Percentiles rank a stretch among this genome's conserved stretches.
These are phyloP conservation scores for Raddia guianensis DNA, from an alignment of 176 grass and related monocot genomes.

Conservation along the genomic window DNA sequence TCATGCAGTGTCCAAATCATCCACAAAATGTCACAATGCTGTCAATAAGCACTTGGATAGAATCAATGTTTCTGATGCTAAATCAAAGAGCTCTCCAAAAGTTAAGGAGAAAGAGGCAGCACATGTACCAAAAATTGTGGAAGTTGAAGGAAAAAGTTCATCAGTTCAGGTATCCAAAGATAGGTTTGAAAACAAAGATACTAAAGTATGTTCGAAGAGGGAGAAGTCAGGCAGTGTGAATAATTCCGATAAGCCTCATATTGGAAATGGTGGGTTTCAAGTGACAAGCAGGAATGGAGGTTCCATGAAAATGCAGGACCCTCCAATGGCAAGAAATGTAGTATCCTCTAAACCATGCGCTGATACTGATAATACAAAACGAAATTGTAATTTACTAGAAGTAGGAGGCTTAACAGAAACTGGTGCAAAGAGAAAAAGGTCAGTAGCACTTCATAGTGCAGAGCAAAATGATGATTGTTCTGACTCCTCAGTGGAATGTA, in stretches of 20 bases:
- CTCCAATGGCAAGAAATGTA: neutral
- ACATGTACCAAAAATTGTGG: neutral
- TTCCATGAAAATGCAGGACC: constrained; percentile 22
- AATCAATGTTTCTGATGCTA: constrained; percentile 28
- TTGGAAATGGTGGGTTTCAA: constrained; percentile 21
- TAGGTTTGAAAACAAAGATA: constrained; percentile 20
- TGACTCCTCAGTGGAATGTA: constrained; percentile 41
- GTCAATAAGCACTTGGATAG: constrained; percentile 34
- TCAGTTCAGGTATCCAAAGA: constrained; percentile 30
- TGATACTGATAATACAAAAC: neutral
- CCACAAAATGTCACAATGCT: constrained; percentile 24
- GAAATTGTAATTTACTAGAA: constrained; percentile 25
- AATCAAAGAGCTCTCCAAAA: constrained; percentile 29
- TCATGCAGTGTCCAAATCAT: constrained; percentile 25
- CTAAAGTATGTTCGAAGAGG: constrained; percentile 15
- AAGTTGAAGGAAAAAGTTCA: constrained; percentile 28
- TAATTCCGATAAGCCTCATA: constrained; percentile 36
- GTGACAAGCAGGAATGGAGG: neutral
- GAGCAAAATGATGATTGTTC: constrained; percentile 41
- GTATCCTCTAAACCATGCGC: constrained; percentile 14
- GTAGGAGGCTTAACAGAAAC: constrained; percentile 24
- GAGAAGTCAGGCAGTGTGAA: constrained; percentile 25
- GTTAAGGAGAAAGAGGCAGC: constrained; percentile 34
- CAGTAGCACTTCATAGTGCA: neutral
- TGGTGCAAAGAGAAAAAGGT: constrained; percentile 48